Conservation (phyloP, 2,329 filamentous ascomycete species). For the Pestalotiopsis sp. region DNA sequence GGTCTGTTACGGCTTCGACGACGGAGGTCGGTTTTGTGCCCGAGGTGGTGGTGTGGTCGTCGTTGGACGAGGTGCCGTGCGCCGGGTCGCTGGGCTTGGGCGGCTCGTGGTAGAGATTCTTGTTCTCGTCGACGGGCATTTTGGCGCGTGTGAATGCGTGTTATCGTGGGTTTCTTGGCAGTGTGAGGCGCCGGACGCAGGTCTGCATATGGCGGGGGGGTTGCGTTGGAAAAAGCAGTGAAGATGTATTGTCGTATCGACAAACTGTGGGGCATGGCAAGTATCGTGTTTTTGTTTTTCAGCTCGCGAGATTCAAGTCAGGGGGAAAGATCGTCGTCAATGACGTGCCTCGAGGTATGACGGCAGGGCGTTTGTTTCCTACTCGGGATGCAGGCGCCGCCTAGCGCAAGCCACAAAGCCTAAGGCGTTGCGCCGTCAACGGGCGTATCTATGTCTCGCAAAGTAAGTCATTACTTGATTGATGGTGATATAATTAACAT, state of each 20-base stretch:
- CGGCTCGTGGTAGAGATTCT: not conserved
- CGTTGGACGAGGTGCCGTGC: not conserved
- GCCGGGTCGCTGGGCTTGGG: conserved; percentile 5
- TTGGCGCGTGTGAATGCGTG: not conserved
- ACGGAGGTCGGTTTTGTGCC: not conserved
- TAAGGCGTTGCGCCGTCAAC: not conserved
- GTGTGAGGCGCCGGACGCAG: not conserved
- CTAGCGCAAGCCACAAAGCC: conserved; percentile 2
- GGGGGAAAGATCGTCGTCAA: not conserved
- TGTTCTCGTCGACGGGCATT: conserved; percentile 3
- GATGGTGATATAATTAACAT: not conserved
- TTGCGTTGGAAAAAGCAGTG: no score
- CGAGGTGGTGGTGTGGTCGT: not conserved
- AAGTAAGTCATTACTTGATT: no score
- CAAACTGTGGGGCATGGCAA: no score
- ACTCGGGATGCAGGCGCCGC: not conserved
- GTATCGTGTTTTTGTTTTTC: not conserved
- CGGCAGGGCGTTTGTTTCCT: not conserved
- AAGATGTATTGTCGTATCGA: no score
- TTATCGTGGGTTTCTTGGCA: not conserved
- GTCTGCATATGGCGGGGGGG: no score
- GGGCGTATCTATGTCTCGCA: no score
- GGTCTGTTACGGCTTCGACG: not conserved
- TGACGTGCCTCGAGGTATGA: not conserved
- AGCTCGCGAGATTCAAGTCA: not conserved